Evolutionary conservation across 2,329 filamentous ascomycete genomes (phyloP).

Genomic region (Trichoderma sp.): DNA sequence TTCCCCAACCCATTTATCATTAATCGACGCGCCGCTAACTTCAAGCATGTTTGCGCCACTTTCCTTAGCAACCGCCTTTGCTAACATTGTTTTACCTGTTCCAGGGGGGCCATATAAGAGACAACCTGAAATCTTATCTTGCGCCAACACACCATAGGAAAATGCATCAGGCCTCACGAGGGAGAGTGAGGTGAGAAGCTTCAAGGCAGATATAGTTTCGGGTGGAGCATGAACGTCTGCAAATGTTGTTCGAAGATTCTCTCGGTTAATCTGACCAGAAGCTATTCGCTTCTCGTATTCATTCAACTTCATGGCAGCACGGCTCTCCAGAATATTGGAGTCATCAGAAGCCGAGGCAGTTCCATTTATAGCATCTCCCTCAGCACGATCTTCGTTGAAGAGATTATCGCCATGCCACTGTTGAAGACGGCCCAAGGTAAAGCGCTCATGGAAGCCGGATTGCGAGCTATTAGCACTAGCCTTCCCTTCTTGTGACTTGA

Average conservation of each 20-base stretch:
- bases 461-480: slow-evolving; percentile 23
- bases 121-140: slow-evolving; percentile 85
- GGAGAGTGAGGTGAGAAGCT: slow-evolving; percentile 83
- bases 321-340: slow-evolving; percentile 27
- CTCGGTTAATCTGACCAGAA: slow-evolving; percentile 74
- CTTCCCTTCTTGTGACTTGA: slow-evolving; percentile 28
- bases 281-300: slow-evolving; percentile 80
- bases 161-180: slow-evolving; percentile 91
- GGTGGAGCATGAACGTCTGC: slow-evolving; percentile 76
- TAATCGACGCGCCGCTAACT: slow-evolving; percentile 84
- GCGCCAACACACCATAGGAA: slow-evolving; percentile 86
- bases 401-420: slow-evolving; percentile 32
- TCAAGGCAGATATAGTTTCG: slow-evolving; percentile 82
- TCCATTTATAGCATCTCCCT: slow-evolving; percentile 24
- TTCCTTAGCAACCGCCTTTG: slow-evolving; percentile 66
- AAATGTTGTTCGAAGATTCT: slow-evolving; percentile 83
- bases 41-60: slow-evolving; percentile 74
- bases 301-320: slow-evolving; percentile 51
- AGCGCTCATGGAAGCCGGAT: slow-evolving; percentile 31
- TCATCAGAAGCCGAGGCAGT: slow-evolving; percentile 32
- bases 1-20: slow-evolving; percentile 95
- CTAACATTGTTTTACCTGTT: slow-evolving; percentile 68
- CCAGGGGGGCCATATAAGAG: slow-evolving; percentile 86
- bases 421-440: slow-evolving; percentile 33
- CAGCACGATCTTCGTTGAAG: slow-evolving; percentile 31